Conservation (phyloP, 2,329 filamentous ascomycete species). For the Ceratocystis cacaofunesta region DNA sequence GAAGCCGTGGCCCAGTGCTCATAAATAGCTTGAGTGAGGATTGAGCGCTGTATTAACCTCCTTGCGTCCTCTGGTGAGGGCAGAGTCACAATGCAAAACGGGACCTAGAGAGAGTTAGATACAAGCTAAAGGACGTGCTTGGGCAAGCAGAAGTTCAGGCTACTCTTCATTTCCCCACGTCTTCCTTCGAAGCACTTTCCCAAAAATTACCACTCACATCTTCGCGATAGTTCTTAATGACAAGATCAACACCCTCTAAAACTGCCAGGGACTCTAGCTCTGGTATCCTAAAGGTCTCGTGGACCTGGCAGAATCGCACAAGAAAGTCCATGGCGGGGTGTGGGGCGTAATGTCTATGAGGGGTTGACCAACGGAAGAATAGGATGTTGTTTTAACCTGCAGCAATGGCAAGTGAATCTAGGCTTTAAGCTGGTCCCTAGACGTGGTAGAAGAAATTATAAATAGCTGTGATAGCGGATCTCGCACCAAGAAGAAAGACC, state of each 20-base stretch:
- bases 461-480: not conserved
- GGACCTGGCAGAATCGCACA: constrained; percentile 74
- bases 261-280: constrained; percentile 71
- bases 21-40: constrained; percentile 70
- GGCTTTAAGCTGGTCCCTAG: not conserved
- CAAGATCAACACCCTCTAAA: constrained; percentile 49
- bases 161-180: too few species aligned
- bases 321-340: constrained; percentile 52
- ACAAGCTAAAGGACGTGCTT: constrained; percentile 13
- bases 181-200: too few species aligned
- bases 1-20: constrained; percentile 71
- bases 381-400: too few species aligned
- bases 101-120: constrained; percentile 44
- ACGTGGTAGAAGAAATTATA: not conserved
- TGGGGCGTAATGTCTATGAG: too few species aligned
- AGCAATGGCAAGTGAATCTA: too few species aligned
- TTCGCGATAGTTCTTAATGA: constrained; percentile 59
- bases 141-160: not conserved
- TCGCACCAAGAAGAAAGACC: not conserved
- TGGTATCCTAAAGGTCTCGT: constrained; percentile 78
- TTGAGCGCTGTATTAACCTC: constrained; percentile 56
- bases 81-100: constrained; percentile 66
- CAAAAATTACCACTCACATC: constrained; percentile 40
- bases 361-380: too few species aligned
- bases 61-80: constrained; percentile 49